Evolutionary conservation across 148 eudicot genomes (phyloP).

Genomic region (Tetragonia tetragonoides): DNA sequence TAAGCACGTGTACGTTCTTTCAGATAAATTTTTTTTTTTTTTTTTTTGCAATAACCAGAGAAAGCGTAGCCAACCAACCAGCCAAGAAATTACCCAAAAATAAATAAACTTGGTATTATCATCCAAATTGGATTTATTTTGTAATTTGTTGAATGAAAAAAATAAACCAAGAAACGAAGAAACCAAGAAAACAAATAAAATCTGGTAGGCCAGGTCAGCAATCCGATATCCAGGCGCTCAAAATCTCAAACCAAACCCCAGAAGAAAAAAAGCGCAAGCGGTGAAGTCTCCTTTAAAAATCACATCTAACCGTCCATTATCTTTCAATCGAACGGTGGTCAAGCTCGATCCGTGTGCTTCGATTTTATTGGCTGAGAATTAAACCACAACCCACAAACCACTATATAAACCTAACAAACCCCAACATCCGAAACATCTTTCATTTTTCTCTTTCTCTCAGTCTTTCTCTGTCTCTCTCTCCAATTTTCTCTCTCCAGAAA

Average conservation of each 20-base stretch:
- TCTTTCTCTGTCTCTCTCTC: neutral
- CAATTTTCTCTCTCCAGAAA: neutral
- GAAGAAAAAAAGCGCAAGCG: neutral
- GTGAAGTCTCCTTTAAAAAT: neutral
- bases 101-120: no score
- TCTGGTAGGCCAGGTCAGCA: neutral
- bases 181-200: no score
- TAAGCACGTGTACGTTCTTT: no score
- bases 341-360: conserved; percentile 45
- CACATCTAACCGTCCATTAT: conserved; percentile 16
- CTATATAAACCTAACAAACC: conserved; percentile 27
- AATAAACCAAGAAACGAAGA: no score
- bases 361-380: conserved; percentile 30
- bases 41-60: no score
- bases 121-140: no score
- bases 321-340: conserved; percentile 34
- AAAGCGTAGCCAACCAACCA: no score
- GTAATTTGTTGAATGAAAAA: no score
- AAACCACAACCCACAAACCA: conserved; percentile 6
- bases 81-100: no score
- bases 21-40: no score
- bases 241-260: neutral
- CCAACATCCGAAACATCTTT: neutral
- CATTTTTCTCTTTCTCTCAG: neutral
- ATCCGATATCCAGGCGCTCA: neutral